Conservation (phyloP, 2,329 filamentous ascomycete genomes). For the Delphinella strobiligena region DNA sequence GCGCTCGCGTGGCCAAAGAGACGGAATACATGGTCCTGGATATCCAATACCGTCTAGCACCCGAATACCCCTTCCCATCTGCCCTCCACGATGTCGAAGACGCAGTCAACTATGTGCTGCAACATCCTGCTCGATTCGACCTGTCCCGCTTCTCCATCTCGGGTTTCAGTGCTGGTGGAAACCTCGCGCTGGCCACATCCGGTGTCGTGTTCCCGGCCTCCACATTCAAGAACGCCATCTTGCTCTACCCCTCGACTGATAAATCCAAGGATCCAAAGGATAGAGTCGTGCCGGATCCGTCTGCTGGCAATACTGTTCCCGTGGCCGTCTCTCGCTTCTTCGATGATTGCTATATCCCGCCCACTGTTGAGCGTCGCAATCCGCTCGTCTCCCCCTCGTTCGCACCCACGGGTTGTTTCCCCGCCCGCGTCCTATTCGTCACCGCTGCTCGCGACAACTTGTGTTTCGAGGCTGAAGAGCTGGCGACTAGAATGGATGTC, state of each 20-base stretch:
- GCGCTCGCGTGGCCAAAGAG: conserved; percentile 20
- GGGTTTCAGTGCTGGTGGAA: conserved; percentile 31
- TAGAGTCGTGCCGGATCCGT: conserved; percentile 17
- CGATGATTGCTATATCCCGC: conserved; percentile 23
- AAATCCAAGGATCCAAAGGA: conserved; percentile 19
- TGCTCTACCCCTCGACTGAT: conserved; percentile 19
- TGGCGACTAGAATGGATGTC: conserved; percentile 19
- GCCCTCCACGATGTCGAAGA: conserved; percentile 32
- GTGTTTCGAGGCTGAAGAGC: conserved; percentile 22
- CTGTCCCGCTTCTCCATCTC: conserved; percentile 18
- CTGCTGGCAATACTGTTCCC: conserved; percentile 4
- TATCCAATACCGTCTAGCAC: conserved; percentile 32
- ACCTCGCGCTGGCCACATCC: conserved; percentile 24
- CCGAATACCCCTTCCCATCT: conserved; percentile 32
- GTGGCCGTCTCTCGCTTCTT: conserved; percentile 17
- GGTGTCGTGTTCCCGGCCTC: conserved; percentile 18
- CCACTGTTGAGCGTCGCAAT: conserved; percentile 15
- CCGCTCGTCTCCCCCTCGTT: conserved; percentile 24
- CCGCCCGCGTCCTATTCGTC: conserved; percentile 20
- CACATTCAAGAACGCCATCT: conserved; percentile 21
- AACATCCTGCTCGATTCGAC: conserved; percentile 22
- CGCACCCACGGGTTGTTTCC: conserved; percentile 16
- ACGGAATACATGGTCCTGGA: conserved; percentile 27
- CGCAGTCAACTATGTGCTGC: conserved; percentile 28
- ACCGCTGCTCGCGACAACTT: conserved; percentile 26